phyloP scores from a whole-genome alignment of 345 rosid genomes.

The Eucalyptus curtisii region DNA sequence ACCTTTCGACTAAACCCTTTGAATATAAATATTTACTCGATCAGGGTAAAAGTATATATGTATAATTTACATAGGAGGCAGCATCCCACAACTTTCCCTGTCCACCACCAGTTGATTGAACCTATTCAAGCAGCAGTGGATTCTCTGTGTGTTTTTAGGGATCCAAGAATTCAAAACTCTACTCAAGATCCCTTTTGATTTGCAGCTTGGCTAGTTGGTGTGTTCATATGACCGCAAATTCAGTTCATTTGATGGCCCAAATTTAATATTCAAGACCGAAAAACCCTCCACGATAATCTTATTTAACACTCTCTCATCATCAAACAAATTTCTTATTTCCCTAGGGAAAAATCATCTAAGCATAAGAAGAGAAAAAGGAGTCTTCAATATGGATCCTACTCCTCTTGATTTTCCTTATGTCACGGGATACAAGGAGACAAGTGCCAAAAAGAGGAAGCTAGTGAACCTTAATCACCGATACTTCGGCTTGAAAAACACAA shows the following conservation, averaged over 20 bases:
- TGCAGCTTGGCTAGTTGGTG: background rate
- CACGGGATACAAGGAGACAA: background rate
- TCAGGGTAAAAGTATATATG: background rate
- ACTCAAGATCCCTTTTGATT: background rate
- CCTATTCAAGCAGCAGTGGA: background rate
- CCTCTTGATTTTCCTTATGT: background rate
- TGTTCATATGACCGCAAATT: background rate
- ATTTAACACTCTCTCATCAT: background rate
- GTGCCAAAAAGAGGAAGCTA: background rate
- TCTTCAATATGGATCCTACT: background rate
- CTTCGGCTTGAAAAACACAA: background rate
- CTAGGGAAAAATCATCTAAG: background rate
- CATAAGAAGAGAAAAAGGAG: background rate
- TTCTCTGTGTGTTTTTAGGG: background rate
- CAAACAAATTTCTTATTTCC: background rate
- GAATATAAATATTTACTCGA: background rate
- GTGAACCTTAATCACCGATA: background rate
- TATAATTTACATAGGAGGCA: background rate
- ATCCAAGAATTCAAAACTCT: conserved; percentile 5
- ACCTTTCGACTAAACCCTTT: background rate
- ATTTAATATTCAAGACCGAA: background rate
- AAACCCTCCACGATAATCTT: background rate
- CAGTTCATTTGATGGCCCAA: background rate
- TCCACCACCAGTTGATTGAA: background rate
- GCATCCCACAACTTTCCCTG: background rate